Evolutionary conservation across 2,329 filamentous ascomycete species (phyloP).

Genomic region (Graphilbum ipis-grandicollis): DNA sequence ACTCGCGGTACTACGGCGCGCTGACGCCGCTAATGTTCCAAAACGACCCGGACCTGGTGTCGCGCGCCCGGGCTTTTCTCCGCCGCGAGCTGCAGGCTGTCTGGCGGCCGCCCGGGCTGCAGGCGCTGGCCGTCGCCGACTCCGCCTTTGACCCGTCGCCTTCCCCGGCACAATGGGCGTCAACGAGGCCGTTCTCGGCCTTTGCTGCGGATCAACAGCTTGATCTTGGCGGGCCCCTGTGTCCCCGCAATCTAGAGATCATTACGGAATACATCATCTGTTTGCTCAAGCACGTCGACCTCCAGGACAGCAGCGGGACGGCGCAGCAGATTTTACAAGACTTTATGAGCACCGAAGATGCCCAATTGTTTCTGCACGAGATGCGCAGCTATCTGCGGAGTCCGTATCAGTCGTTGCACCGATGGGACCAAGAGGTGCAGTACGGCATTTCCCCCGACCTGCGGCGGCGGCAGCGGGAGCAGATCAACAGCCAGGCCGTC

Average conservation of each 20-base stretch:
- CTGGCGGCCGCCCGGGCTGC: slow-evolving; percentile 13
- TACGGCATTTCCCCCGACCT: slow-evolving; percentile 26
- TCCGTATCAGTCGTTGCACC: slow-evolving; percentile 51
- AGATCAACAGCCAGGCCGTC: not conserved
- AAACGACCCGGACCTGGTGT: slow-evolving; percentile 47
- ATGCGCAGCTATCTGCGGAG: slow-evolving; percentile 68
- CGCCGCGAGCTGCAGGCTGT: slow-evolving; percentile 75
- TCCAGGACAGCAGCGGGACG: slow-evolving; percentile 60
- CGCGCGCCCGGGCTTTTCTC: slow-evolving; percentile 65
- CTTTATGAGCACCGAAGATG: slow-evolving; percentile 57
- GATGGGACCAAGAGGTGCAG: slow-evolving; percentile 70
- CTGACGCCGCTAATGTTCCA: slow-evolving; percentile 51
- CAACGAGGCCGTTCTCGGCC: not conserved
- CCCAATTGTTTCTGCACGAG: slow-evolving; percentile 69
- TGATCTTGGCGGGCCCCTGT: slow-evolving; percentile 12
- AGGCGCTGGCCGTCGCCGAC: not conserved
- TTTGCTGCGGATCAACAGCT: slow-evolving; percentile 16
- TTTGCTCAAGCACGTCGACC: slow-evolving; percentile 66
- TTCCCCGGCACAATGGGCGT: not conserved
- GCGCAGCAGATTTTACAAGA: slow-evolving; percentile 66
- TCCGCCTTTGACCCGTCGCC: not conserved
- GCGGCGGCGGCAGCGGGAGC: not conserved
- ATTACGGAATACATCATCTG: slow-evolving; percentile 73
- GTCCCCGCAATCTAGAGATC: slow-evolving; percentile 41
- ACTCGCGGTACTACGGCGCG: slow-evolving; percentile 62